phyloP scores from a whole-genome alignment of 345 rosid species.

The Moricandia arvensis region DNA sequence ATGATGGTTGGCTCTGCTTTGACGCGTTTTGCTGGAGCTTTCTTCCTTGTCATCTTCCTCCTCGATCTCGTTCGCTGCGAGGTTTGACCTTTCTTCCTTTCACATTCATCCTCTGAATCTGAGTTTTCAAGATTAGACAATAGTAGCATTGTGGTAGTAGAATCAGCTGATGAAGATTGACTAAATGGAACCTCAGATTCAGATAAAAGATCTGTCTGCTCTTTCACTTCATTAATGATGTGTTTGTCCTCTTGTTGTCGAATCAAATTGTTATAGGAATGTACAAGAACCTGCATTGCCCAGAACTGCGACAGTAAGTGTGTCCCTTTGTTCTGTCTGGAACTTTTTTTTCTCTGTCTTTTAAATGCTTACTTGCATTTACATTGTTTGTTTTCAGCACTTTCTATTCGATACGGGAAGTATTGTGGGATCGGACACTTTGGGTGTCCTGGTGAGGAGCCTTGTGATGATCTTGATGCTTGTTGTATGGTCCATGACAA shows the following conservation, averaged over 20 bases:
- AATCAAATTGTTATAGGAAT: constrained; percentile 42
- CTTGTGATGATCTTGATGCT: constrained; percentile 92
- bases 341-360: neutral
- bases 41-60: constrained; percentile 43
- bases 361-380: neutral
- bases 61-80: constrained; percentile 36
- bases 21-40: constrained; percentile 29
- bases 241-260: neutral
- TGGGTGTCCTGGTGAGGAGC: constrained; percentile 95
- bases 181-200: neutral
- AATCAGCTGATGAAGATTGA: neutral
- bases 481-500: constrained; percentile 88
- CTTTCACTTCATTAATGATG: neutral
- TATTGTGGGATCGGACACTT: constrained; percentile 90
- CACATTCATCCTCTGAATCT: constrained; percentile 11
- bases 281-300: constrained; percentile 69
- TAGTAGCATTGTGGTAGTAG: neutral
- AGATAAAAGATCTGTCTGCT: neutral
- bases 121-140: neutral
- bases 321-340: neutral
- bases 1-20: constrained; percentile 6
- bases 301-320: constrained; percentile 68
- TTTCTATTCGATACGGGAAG: constrained; percentile 72
- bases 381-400: constrained; percentile 21
- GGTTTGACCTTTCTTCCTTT: constrained; percentile 6